phyloP scores from a whole-genome alignment of 2,329 filamentous ascomycete species.

The Xylariaceae sp. region DNA sequence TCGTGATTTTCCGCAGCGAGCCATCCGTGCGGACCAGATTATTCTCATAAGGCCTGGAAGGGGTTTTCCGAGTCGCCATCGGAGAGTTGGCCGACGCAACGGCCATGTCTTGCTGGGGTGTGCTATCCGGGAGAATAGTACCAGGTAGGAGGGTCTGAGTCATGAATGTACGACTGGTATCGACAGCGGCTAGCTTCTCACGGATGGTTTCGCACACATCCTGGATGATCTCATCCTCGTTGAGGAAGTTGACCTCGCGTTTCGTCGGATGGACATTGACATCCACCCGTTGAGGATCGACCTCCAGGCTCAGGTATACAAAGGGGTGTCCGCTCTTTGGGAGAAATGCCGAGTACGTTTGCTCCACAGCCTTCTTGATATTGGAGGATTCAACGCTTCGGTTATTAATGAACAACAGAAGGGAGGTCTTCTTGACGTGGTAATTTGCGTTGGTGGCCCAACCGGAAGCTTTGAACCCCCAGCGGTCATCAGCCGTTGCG shows the following conservation, averaged over 20 bases:
- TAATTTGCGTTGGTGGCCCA: constrained; percentile 92
- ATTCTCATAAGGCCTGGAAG: constrained; percentile 66
- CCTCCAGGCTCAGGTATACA: constrained; percentile 83
- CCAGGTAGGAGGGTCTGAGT: constrained; percentile 85
- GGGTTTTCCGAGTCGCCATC: constrained; percentile 29
- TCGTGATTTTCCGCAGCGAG: constrained; percentile 86
- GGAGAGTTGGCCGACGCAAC: constrained; percentile 26
- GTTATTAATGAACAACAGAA: constrained; percentile 95
- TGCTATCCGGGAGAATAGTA: constrained; percentile 30
- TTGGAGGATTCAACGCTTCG: constrained; percentile 82
- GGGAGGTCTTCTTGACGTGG: constrained; percentile 77
- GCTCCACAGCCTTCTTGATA: constrained; percentile 85
- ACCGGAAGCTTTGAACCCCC: constrained; percentile 76
- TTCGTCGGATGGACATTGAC: constrained; percentile 98
- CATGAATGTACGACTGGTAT: constrained; percentile 89
- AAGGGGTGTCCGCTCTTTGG: constrained; percentile 95
- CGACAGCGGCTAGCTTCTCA: constrained; percentile 72
- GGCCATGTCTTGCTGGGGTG: constrained; percentile 20
- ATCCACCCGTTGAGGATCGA: constrained; percentile 86
- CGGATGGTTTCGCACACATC: constrained; percentile 75
- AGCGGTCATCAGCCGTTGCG: constrained; percentile 61
- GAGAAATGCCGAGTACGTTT: constrained; percentile 78
- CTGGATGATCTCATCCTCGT: constrained; percentile 93
- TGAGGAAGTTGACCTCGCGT: constrained; percentile 91
- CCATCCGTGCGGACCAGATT: constrained; percentile 87